A percentile compares a stretch with the other conserved stretches of the same genome.
Evolutionary conservation across 108 stramenopile species (phyloP).

Genomic region (Discostella pseudostelligera): DNA sequence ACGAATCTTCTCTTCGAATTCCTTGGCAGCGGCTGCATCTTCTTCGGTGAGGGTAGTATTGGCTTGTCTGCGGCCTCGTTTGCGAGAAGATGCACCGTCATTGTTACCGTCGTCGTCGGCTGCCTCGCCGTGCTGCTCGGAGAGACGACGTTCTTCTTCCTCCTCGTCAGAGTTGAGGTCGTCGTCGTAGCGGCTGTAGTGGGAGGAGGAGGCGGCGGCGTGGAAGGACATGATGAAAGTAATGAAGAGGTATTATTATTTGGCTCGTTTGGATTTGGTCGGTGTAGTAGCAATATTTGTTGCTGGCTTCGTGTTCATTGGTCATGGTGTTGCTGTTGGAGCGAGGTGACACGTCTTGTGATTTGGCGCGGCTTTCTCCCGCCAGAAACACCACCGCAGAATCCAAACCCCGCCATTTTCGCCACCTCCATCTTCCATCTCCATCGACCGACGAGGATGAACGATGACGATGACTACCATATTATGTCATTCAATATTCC

Average conservation of each 20-base stretch:
- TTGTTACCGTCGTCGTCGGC: conserved; percentile 17
- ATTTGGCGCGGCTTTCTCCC: not conserved
- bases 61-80: conserved; percentile 19
- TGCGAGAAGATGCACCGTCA: conserved; percentile 9
- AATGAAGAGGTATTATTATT: not conserved
- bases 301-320: no score
- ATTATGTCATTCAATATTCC: no score
- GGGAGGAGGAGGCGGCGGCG: conserved; percentile 8
- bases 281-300: not conserved
- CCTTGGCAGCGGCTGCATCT: conserved; percentile 48
- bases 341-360: not conserved
- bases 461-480: no score
- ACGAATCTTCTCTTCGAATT: conserved; percentile 35
- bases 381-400: no score
- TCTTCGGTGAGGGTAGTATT: conserved; percentile 47
- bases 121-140: conserved; percentile 58
- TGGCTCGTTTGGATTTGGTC: not conserved
- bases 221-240: conserved; percentile 16
- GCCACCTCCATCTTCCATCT: no score
- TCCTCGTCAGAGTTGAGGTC: conserved; percentile 54
- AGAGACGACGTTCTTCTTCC: conserved; percentile 65
- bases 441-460: no score
- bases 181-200: conserved; percentile 21
- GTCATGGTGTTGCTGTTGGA: not conserved
- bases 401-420: no score